Conservation (phyloP, 805 yeast genomes). For the Candida vaughaniae region DNA sequence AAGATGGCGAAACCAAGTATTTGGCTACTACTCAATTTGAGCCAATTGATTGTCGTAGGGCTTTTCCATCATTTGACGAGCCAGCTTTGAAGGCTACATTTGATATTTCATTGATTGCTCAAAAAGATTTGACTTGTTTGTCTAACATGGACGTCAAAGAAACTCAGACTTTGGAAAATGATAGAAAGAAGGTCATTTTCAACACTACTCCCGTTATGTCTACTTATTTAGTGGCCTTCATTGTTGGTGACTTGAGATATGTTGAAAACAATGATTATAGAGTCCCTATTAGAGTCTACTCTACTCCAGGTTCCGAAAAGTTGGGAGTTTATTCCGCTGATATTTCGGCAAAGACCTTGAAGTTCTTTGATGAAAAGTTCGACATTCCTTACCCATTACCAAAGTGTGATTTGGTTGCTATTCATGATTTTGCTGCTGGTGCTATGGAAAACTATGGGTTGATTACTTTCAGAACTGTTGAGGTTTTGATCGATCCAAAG, state of each 20-base stretch:
- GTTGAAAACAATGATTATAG: constrained; percentile 65
- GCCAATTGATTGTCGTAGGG: constrained; percentile 83
- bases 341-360: constrained; percentile 71
- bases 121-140: constrained; percentile 54
- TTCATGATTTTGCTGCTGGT: constrained; percentile 81
- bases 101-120: constrained; percentile 60
- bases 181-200: constrained; percentile 57
- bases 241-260: constrained; percentile 75
- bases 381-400: constrained; percentile 78
- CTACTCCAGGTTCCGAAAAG: constrained; percentile 73
- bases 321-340: constrained; percentile 74
- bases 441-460: constrained; percentile 90
- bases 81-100: constrained; percentile 78
- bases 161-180: constrained; percentile 40
- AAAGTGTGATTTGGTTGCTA: constrained; percentile 78
- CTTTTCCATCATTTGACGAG: constrained; percentile 77
- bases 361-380: constrained; percentile 68
- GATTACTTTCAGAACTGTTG: constrained; percentile 77
- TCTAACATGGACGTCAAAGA: constrained; percentile 67
- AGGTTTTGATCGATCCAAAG: constrained; percentile 68
- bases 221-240: constrained; percentile 81
- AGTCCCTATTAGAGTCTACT: constrained; percentile 77
- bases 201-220: constrained; percentile 81
- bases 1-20: constrained; percentile 63
- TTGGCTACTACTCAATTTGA: constrained; percentile 86